Evolutionary conservation across 1,284 basidiomycete species (phyloP).

Genomic region (Ganoderma lucidum): DNA sequence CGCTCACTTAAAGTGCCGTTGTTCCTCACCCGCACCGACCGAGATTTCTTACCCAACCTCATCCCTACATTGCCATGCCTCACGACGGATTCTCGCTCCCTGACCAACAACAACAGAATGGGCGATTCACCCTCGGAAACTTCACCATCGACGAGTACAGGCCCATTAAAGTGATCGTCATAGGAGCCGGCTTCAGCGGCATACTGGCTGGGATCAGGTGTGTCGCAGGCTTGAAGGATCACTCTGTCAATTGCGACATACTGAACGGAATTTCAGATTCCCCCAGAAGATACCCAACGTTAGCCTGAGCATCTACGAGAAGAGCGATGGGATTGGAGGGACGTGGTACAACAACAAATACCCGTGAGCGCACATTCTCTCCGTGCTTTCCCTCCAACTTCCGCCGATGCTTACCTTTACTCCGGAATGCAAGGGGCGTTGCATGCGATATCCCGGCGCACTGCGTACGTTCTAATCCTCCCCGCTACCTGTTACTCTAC

Average conservation of each 20-base stretch:
- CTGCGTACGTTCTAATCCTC: constrained; percentile 43
- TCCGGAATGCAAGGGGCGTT: constrained; percentile 47
- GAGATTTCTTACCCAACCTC: not conserved
- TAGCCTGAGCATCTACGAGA: constrained; percentile 64
- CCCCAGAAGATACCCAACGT: constrained; percentile 60
- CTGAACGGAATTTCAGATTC: constrained; percentile 45
- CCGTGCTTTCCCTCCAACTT: not conserved
- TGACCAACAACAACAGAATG: not conserved
- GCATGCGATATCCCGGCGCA: constrained; percentile 66
- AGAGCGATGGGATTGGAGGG: constrained; percentile 61
- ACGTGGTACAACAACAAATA: constrained; percentile 56
- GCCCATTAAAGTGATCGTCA: constrained; percentile 57
- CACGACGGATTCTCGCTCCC: not conserved
- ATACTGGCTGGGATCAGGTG: constrained; percentile 62
- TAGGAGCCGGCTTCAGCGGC: constrained; percentile 65
- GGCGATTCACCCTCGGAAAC: constrained; percentile 19
- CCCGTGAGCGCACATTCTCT: constrained; percentile 33
- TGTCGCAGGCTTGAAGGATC: not conserved
- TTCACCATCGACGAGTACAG: constrained; percentile 57
- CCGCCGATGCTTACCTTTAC: not conserved
- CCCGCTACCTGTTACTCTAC: not conserved
- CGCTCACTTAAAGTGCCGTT: not conserved
- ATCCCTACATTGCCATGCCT: not conserved
- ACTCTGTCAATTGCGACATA: too few species aligned
- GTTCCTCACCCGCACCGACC: not conserved